Percentiles rank a stretch among this genome's conserved stretches.
Evolutionary conservation across 192 early-diverging fungal genomes (phyloP).

Genomic region (Cladochytrium replicatum): DNA sequence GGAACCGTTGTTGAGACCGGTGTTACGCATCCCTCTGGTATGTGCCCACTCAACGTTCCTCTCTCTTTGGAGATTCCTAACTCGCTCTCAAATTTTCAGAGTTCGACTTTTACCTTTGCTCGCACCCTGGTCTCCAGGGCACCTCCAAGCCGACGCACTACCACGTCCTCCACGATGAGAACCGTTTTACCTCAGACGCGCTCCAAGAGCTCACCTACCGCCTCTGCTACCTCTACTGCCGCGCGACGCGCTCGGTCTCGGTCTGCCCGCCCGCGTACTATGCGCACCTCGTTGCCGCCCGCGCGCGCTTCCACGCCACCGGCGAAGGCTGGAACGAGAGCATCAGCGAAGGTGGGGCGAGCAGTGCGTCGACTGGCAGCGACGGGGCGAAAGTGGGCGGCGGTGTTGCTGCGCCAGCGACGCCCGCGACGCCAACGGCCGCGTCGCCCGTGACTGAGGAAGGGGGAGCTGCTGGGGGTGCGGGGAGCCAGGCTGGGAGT

Average conservation of each 20-base stretch:
- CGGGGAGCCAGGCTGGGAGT: background rate
- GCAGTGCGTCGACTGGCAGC: background rate
- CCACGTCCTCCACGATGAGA: slow-evolving; percentile 81
- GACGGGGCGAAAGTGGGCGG: background rate
- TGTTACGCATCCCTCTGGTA: slow-evolving; percentile 41
- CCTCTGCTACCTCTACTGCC: slow-evolving; percentile 81
- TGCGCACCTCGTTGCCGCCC: slow-evolving; percentile 78
- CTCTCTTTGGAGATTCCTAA: slow-evolving; percentile 3
- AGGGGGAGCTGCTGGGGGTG: slow-evolving; percentile 1
- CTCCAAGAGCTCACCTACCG: slow-evolving; percentile 81
- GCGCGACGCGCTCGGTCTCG: slow-evolving; percentile 78
- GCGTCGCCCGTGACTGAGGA: slow-evolving; percentile 7
- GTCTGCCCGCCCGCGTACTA: slow-evolving; percentile 88
- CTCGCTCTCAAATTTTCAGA: slow-evolving; percentile 14
- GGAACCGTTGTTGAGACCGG: slow-evolving; percentile 48
- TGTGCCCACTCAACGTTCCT: slow-evolving; percentile 2
- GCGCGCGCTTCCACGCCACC: slow-evolving; percentile 74
- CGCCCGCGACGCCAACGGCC: slow-evolving; percentile 1
- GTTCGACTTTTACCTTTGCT: slow-evolving; percentile 65
- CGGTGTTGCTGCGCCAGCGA: slow-evolving; percentile 2
- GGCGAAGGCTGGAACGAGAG: slow-evolving; percentile 38
- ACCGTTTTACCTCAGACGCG: slow-evolving; percentile 63
- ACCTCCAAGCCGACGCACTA: slow-evolving; percentile 90
- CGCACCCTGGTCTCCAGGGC: slow-evolving; percentile 86
- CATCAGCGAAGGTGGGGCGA: slow-evolving; percentile 12